These are phyloP conservation scores for Phyllosticta citribraziliensis DNA, from an alignment of 2,329 filamentous ascomycete species.

Conservation along the genomic window DNA sequence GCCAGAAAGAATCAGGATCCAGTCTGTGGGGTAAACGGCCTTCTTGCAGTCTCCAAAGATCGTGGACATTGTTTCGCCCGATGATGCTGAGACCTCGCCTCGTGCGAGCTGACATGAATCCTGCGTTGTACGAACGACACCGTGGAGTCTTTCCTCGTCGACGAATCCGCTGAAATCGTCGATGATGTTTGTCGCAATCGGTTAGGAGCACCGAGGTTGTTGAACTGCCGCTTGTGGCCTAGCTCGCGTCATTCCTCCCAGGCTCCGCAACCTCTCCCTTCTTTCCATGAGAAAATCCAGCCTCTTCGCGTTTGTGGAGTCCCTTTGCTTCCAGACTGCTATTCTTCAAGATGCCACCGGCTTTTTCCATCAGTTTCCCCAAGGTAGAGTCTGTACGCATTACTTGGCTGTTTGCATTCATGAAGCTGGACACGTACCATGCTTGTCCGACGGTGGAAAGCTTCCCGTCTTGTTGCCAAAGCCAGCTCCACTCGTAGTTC, in stretches of 20 bases:
- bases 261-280: background rate
- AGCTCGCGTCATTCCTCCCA: background rate
- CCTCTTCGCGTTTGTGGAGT: slow-evolving; percentile 37
- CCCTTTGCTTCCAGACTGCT: slow-evolving; percentile 42
- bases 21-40: too few relatives aligned
- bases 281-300: background rate
- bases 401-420: slow-evolving; percentile 11
- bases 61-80: background rate
- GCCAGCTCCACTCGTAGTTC: slow-evolving; percentile 24
- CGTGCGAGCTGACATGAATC: background rate
- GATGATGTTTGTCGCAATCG: background rate
- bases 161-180: background rate
- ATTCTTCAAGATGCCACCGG: slow-evolving; percentile 41
- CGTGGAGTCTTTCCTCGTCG: background rate
- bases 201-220: background rate
- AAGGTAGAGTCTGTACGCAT: slow-evolving; percentile 35
- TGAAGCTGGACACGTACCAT: background rate
- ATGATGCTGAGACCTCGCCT: background rate
- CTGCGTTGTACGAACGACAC: background rate
- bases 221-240: background rate
- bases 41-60: background rate
- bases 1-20: background rate
- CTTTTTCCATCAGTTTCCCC: slow-evolving; percentile 52
- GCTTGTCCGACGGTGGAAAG: background rate
- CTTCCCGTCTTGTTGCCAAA: slow-evolving; percentile 28